Base-by-base conservation (phyloP, 2,329 filamentous ascomycete genomes). In the Penicillium palitans region DNA sequence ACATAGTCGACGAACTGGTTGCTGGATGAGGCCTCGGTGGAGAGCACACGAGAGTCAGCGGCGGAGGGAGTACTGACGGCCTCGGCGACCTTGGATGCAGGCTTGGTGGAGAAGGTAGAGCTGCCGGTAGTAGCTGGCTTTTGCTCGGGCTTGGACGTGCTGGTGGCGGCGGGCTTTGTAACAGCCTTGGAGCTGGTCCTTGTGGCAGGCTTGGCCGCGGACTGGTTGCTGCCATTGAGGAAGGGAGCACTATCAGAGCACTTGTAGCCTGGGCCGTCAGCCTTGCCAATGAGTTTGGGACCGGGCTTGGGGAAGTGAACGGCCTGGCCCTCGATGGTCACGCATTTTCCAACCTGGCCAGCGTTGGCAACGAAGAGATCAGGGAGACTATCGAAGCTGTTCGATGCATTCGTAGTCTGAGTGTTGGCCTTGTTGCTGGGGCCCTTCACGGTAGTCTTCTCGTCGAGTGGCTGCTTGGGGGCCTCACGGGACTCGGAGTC, bases 281-380 rank as follows among this genome's bases (percentile, higher is more conserved):
- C 74, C 37, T 59, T 60, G 24, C 74, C 74, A 29, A 72, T 51
- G 45, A 86, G 80, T 56, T 84, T 80, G 0, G 79, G 74, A 49
- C 89, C 90, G 7, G 88, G 87, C 53, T 85, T 72, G 40, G 90
- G 89, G 77, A 88, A 91, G 65, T 80, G 69, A 37, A 89, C 79
- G 59, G 89, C 85, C 46, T 79, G 71, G 39, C 79, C 77, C 67
- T 87, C 84, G 7, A 74, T 71, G 37, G 86, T 89, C 42, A 71
- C 78, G 76, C 88, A 91, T 49, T 69, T 53, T 25, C 70, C 71
- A 4, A 76, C 79, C 53, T 84, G 83, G 47, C 72, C 72, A 51
- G 90, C 75, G 72, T 92, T 92, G 75, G 87, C 89, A 52, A 88
- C 81, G 70, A 91, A 92, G 74, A 92, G 83, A 47, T 81, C 74